Evolutionary conservation across 805 yeast genomes (phyloP).

Genomic region (Wickerhamomyces xylosicus): DNA sequence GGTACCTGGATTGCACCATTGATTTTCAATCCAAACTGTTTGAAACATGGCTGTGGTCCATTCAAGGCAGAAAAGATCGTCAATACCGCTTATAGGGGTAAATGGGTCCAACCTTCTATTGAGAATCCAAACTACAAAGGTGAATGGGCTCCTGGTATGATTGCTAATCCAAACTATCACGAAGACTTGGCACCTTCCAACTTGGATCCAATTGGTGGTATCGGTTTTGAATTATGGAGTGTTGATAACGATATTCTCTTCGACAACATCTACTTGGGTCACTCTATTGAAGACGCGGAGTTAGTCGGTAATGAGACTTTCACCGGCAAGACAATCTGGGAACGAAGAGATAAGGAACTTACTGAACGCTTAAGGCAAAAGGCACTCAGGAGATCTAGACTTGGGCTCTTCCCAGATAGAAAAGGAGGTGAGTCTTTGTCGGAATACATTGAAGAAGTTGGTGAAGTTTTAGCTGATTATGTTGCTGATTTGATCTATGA

Average conservation of each 20-base stretch:
- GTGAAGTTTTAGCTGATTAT: background rate
- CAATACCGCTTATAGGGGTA: conserved; percentile 68
- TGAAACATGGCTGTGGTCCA: conserved; percentile 63
- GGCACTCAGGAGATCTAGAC: background rate
- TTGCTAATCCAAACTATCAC: conserved; percentile 61
- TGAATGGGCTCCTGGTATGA: conserved; percentile 57
- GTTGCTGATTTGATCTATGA: conserved; percentile 2
- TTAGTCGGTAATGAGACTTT: conserved; percentile 69
- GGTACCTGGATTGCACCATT: conserved; percentile 75
- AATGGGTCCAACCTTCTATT: conserved; percentile 62
- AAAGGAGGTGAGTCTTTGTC: conserved; percentile 2
- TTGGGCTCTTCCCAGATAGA: conserved; percentile 4
- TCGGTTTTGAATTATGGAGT: conserved; percentile 88
- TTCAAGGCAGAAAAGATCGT: conserved; percentile 62
- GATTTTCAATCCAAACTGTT: conserved; percentile 68
- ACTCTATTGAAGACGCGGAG: conserved; percentile 79
- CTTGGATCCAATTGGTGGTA: conserved; percentile 60
- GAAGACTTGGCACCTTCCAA: conserved; percentile 50
- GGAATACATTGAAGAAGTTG: conserved; percentile 1
- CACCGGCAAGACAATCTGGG: conserved; percentile 40
- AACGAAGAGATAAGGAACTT: conserved; percentile 21
- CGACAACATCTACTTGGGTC: conserved; percentile 81
- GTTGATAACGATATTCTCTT: conserved; percentile 68
- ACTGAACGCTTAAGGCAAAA: background rate
- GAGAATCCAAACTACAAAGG: conserved; percentile 75